Percentiles rank a stretch among this genome's conserved stretches.
phyloP scores from a whole-genome alignment of 768 basidiomycete species.

The Dioszegia hungarica region DNA sequence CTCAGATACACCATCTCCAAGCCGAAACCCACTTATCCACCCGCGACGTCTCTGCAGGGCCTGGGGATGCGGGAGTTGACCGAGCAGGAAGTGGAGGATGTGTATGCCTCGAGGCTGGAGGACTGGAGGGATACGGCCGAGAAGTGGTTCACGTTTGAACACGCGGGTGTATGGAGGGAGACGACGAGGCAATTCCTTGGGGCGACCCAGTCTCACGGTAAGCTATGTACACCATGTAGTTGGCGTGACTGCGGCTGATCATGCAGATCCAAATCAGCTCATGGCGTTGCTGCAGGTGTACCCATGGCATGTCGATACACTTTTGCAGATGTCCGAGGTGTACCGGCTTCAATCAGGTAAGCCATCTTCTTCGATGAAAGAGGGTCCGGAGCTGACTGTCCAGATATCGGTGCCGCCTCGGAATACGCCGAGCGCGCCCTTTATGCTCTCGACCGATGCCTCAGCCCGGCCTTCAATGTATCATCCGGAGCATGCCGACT shows the following conservation, averaged over 20 bases:
- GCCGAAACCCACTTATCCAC: constrained; percentile 71
- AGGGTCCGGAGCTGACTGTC: not conserved
- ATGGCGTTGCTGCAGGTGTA: constrained; percentile 68
- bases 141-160: constrained; percentile 85
- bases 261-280: constrained; percentile 53
- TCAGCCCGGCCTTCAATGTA: constrained; percentile 80
- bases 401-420: constrained; percentile 75
- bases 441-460: constrained; percentile 86
- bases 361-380: constrained; percentile 10
- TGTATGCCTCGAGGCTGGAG: constrained; percentile 47
- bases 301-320: constrained; percentile 90
- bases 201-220: constrained; percentile 56
- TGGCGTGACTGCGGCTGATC: not conserved
- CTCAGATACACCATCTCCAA: constrained; percentile 68
- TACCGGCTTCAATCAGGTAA: constrained; percentile 80
- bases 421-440: constrained; percentile 89
- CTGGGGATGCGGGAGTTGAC: constrained; percentile 61
- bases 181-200: constrained; percentile 75
- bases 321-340: constrained; percentile 79
- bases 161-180: constrained; percentile 75
- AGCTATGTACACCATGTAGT: not conserved
- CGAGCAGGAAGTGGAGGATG: constrained; percentile 57
- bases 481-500: constrained; percentile 74
- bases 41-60: constrained; percentile 55
- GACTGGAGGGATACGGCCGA: constrained; percentile 54